Conservation (phyloP, 371 early-diverging fungal species). For the Syncephalastrum sp. region DNA sequence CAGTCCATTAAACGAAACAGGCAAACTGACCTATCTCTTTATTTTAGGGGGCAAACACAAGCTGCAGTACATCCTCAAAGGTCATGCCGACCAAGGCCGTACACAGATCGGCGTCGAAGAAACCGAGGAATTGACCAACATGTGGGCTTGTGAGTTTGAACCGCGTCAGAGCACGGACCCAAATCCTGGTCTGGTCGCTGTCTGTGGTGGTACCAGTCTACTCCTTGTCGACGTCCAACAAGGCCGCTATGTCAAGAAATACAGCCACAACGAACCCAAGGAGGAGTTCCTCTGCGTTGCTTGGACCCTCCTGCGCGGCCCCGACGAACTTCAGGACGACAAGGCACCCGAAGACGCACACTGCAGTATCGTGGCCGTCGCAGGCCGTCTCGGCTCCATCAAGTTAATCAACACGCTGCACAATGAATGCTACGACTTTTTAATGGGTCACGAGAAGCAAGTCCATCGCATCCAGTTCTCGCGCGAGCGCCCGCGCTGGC, state of each 20-base stretch:
- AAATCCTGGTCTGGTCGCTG: slow-evolving; percentile 30
- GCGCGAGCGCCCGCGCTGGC: slow-evolving; percentile 48
- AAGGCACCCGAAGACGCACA: slow-evolving; percentile 21
- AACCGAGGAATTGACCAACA: slow-evolving; percentile 14
- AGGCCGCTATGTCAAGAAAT: slow-evolving; percentile 51
- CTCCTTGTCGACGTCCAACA: slow-evolving; percentile 49
- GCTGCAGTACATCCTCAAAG: slow-evolving; percentile 7
- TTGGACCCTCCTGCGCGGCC: slow-evolving; percentile 46
- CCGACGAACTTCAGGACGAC: slow-evolving; percentile 12
- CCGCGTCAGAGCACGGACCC: slow-evolving; percentile 12
- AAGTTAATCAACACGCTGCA: slow-evolving; percentile 55
- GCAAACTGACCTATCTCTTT: too few relatives aligned
- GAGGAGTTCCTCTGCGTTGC: slow-evolving; percentile 57
- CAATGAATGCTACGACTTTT: slow-evolving; percentile 53
- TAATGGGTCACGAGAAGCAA: slow-evolving; percentile 51
- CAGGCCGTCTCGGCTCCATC: slow-evolving; percentile 52
- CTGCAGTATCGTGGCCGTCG: slow-evolving; percentile 50
- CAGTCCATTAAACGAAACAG: too few relatives aligned
- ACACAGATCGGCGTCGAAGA: slow-evolving; percentile 14
- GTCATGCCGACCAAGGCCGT: slow-evolving; percentile 6
- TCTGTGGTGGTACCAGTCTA: slow-evolving; percentile 50
- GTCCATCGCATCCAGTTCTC: slow-evolving; percentile 48
- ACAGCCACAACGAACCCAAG: slow-evolving; percentile 51
- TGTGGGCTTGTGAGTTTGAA: slow-evolving; percentile 49
- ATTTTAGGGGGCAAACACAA: not conserved